Conservation (phyloP, 257 asterid species). For the Linaria vulgaris region DNA sequence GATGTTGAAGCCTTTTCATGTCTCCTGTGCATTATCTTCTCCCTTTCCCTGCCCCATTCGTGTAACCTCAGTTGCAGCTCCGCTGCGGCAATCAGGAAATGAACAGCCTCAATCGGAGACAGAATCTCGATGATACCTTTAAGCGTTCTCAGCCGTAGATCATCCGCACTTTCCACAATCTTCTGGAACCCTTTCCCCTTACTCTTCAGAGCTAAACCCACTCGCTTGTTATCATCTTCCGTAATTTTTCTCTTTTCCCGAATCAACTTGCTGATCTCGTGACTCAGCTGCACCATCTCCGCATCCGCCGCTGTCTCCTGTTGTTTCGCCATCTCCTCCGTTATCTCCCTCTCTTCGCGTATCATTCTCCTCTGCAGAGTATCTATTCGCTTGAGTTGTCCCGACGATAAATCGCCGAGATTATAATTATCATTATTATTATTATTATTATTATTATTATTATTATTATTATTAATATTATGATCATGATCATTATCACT, state of each 20-base stretch:
- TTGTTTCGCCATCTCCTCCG: slow-evolving; percentile 42
- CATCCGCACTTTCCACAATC: slow-evolving; percentile 39
- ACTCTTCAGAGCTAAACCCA: slow-evolving; percentile 16
- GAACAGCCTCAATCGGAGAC: slow-evolving; percentile 34
- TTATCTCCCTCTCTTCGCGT: slow-evolving; percentile 38
- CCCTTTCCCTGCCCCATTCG: slow-evolving; percentile 41
- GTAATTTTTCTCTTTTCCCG: slow-evolving; percentile 7
- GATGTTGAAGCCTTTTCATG: too few relatives aligned
- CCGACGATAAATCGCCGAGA: slow-evolving; percentile 16
- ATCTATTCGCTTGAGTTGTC: slow-evolving; percentile 33
- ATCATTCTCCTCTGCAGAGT: slow-evolving; percentile 35
- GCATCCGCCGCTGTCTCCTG: slow-evolving; percentile 42
- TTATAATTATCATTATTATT: too few relatives aligned
- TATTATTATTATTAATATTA: too few relatives aligned
- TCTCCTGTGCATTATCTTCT: slow-evolving; percentile 34
- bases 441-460: too few relatives aligned
- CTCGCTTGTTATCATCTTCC: slow-evolving; percentile 13
- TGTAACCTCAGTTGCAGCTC: slow-evolving; percentile 51
- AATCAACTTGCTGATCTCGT: slow-evolving; percentile 22
- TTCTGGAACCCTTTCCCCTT: slow-evolving; percentile 36
- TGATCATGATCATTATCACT: too few relatives aligned
- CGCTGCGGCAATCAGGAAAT: slow-evolving; percentile 54
- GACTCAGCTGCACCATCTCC: slow-evolving; percentile 51
- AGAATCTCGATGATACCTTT: slow-evolving; percentile 23
- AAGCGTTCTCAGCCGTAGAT: slow-evolving; percentile 38